These are phyloP conservation scores for Fusarium robinianum DNA, from an alignment of 2,329 filamentous ascomycete species.

Conservation along the genomic window DNA sequence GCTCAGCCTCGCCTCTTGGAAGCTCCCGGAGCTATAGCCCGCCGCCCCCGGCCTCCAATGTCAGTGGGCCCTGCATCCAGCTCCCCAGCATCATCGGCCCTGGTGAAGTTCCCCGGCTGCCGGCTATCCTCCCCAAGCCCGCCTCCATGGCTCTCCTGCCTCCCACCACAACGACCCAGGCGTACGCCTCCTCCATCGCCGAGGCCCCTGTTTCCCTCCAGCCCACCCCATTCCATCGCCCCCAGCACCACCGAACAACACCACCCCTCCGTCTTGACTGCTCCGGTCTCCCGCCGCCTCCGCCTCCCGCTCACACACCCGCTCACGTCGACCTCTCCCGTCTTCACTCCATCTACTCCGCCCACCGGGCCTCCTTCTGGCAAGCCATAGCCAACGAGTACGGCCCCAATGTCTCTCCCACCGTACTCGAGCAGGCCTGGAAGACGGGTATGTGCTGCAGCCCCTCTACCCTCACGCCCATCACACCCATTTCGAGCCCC, in stretches of 20 bases:
- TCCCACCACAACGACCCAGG: slow-evolving; percentile 43
- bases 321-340: slow-evolving; percentile 65
- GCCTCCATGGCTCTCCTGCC: slow-evolving; percentile 52
- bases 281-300: slow-evolving; percentile 48
- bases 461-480: slow-evolving; percentile 49
- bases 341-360: slow-evolving; percentile 70
- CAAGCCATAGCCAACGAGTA: slow-evolving; percentile 72
- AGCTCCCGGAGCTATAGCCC: slow-evolving; percentile 52
- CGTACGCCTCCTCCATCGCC: slow-evolving; percentile 49
- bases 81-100: slow-evolving; percentile 57
- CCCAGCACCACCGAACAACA: slow-evolving; percentile 44
- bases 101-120: slow-evolving; percentile 54
- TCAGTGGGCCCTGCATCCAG: slow-evolving; percentile 50
- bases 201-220: slow-evolving; percentile 52
- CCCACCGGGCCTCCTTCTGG: slow-evolving; percentile 75
- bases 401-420: slow-evolving; percentile 63
- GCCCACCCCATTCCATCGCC: slow-evolving; percentile 45
- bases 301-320: slow-evolving; percentile 39
- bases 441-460: slow-evolving; percentile 52
- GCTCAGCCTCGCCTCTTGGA: slow-evolving; percentile 54
- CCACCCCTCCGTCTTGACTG: slow-evolving; percentile 65
- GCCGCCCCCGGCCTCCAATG: slow-evolving; percentile 45
- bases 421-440: slow-evolving; percentile 73
- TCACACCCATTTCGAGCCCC: slow-evolving; percentile 59
- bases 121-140: slow-evolving; percentile 70